phyloP scores from a whole-genome alignment of 1,139 yeast species.

The Suhomyces kunorum region DNA sequence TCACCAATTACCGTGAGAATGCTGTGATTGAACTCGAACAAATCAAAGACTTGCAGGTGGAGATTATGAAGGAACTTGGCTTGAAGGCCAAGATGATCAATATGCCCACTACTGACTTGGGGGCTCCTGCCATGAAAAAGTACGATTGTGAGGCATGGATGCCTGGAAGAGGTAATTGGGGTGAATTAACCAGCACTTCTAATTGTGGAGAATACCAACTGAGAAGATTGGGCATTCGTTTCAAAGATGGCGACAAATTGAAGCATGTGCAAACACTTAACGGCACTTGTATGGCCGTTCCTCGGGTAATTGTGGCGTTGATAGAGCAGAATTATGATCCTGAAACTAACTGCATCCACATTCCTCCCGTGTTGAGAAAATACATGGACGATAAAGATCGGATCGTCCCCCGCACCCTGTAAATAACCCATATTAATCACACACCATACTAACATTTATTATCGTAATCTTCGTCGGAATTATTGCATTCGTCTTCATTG shows the following conservation, averaged over 20 bases:
- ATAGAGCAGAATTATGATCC: conserved; percentile 82
- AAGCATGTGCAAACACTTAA: conserved; percentile 79
- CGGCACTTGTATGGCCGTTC: conserved; percentile 96
- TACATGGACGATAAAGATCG: conserved; percentile 62
- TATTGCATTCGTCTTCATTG: conserved; percentile 17
- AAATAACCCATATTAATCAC: conserved; percentile 1
- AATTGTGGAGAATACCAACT: conserved; percentile 93
- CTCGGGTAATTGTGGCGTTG: conserved; percentile 84
- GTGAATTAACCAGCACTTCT: conserved; percentile 88
- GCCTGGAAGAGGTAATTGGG: conserved; percentile 96
- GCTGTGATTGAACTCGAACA: conserved; percentile 59
- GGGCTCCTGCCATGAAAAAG: conserved; percentile 90
- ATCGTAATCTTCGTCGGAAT: conserved; percentile 23
- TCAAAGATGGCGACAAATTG: conserved; percentile 34
- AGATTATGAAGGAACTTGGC: conserved; percentile 66
- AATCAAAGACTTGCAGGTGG: conserved; percentile 64
- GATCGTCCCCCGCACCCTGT: conserved; percentile 21
- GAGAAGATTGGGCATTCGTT: conserved; percentile 73
- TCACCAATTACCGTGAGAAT: conserved; percentile 53
- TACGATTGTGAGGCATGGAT: conserved; percentile 97
- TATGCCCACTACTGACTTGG: conserved; percentile 90
- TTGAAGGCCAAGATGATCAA: conserved; percentile 77
- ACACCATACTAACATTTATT: not conserved
- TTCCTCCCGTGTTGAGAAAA: conserved; percentile 70
- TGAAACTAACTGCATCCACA: conserved; percentile 48